A percentile compares a stretch with the other conserved stretches of the same genome.
These are phyloP conservation scores for Solanum medicagineum DNA, from an alignment of 257 asterid genomes.

Conservation along the genomic window DNA sequence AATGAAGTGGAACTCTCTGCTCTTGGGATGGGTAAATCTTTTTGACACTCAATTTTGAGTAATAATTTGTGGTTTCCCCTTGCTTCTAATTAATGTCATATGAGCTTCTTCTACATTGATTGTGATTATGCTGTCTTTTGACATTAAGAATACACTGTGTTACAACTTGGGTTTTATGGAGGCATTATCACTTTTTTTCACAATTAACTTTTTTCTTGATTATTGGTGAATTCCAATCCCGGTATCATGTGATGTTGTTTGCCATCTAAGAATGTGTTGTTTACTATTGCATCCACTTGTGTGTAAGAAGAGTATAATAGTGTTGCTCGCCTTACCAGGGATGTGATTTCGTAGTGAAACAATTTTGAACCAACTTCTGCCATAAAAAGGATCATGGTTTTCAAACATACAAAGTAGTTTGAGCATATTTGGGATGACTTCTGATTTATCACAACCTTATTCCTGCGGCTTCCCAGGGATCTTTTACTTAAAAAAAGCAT, in stretches of 20 bases:
- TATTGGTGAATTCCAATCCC: not conserved
- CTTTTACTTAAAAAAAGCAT: not conserved
- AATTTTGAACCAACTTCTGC: not conserved
- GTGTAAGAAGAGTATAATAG: not conserved
- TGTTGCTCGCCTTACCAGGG: not conserved
- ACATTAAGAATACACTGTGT: not conserved
- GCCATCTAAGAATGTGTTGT: not conserved
- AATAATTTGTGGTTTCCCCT: not conserved
- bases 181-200: not conserved
- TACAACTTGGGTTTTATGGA: not conserved
- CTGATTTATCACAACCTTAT: not conserved
- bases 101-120: not conserved
- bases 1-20: slow-evolving; percentile 70
- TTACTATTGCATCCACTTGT: not conserved
- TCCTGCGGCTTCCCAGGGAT: not conserved
- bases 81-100: not conserved
- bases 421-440: not conserved
- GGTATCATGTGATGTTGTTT: not conserved
- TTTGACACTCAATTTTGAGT: not conserved
- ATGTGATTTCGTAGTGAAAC: not conserved
- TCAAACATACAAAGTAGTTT: not conserved
- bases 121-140: not conserved
- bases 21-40: slow-evolving; percentile 66
- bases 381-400: not conserved
- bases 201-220: not conserved